phyloP scores from a whole-genome alignment of 2,329 filamentous ascomycete species.

The Pseudonectria foliicola region DNA sequence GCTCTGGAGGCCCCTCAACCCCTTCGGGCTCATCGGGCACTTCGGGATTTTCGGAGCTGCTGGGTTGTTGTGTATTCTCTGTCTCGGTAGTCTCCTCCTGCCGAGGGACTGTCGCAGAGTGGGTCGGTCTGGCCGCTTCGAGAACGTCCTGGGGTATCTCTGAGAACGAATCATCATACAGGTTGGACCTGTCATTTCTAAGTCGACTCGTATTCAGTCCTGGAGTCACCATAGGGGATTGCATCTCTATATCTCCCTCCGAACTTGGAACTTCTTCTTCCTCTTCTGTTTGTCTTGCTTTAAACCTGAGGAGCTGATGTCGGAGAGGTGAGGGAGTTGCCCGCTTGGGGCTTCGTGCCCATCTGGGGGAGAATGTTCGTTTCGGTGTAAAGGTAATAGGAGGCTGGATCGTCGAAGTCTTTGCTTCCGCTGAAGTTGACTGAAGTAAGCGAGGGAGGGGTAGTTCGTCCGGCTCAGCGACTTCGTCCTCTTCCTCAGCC shows the following conservation, averaged over 20 bases:
- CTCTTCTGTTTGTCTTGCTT: conserved; percentile 17
- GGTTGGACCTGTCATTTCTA: conserved; percentile 24
- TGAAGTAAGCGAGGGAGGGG: conserved; percentile 1
- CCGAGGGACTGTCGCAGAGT: conserved; percentile 5
- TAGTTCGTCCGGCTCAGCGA: conserved; percentile 1
- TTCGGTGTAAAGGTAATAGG: conserved; percentile 14
- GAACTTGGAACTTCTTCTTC: conserved; percentile 5
- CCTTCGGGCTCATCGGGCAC: no score
- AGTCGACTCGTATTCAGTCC: conserved; percentile 3
- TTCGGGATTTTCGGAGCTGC: no score
- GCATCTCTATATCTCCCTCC: conserved; percentile 1
- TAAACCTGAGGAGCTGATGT: conserved; percentile 26
- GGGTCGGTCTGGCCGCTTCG: conserved; percentile 40
- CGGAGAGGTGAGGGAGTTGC: conserved; percentile 23
- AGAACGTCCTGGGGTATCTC: conserved; percentile 47
- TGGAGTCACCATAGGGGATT: conserved; percentile 5
- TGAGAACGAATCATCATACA: conserved; percentile 51
- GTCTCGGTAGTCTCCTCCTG: neutral
- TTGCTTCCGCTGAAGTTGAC: conserved; percentile 7
- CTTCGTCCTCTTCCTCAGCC: conserved; percentile 5
- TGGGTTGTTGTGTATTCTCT: no score
- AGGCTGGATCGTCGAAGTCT: conserved; percentile 12
- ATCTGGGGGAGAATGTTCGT: conserved; percentile 20
- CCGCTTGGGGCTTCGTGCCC: conserved; percentile 31
- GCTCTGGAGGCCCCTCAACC: no score